Evolutionary conservation across 805 yeast species (phyloP), one percentile per base, ranked within the genome.

Genomic region (Zygotorulaspora sp.): DNA sequence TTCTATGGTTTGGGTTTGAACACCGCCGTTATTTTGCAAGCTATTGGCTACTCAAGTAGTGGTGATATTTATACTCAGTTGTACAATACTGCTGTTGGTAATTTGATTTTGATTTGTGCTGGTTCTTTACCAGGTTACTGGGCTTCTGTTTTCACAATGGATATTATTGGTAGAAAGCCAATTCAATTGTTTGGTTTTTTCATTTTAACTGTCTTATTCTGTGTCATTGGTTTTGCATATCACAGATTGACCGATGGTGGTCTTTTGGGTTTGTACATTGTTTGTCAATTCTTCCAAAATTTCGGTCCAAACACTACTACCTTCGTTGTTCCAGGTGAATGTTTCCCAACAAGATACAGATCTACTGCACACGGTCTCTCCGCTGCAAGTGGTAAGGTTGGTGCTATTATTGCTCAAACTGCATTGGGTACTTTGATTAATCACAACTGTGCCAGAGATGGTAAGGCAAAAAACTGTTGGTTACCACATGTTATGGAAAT

Each of bases 51-150:
- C 63, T 88, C 95, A 35, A 74, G 82, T 28, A 73, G 78, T 21
- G 61, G 67, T 15, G 83, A 84, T 59, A 77, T 85, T 40, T 87
- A 87, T 72, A 60, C 70, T 40, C 72, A 77, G 31, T 68, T 88
- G 47, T 80, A 79, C 71, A 77, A 87, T 64, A 63, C 82, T 44
- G 84, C 90, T 61, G 95, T 88, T 41, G 96, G 96, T 78, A 87
- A 87, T 68, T 74, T 87, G 72, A 87, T 87, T 67, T 74, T 87
- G 62, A 78, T 87, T 47, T 85, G 95, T 75, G 97, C 97, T 40
- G 96, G 97, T 72, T 75, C 92, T 31, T 77, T 87, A 65, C 96
- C 96, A 54, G 96, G 96, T 59, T 87, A 87, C 68, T 87, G 96
- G 96, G 68, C 73, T 44, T 62, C 90, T 21, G 86, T 81, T 52